Evolutionary conservation across 2,329 filamentous ascomycete species (phyloP).

Genomic region (Pseudogymnoascus sp.): DNA sequence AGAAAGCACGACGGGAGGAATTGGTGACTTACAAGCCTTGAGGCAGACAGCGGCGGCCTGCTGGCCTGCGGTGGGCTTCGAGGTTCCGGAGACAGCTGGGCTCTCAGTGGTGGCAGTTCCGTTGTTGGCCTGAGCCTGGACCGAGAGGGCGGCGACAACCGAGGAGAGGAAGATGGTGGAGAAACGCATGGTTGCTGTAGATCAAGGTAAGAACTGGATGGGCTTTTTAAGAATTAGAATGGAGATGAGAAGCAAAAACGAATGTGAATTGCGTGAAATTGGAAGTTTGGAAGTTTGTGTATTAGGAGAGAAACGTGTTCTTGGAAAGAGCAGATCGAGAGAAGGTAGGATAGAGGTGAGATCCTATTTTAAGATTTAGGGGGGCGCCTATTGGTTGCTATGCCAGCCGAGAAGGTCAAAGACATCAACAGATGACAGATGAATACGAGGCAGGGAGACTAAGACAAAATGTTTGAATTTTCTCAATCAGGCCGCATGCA

Average conservation of each 20-base stretch:
- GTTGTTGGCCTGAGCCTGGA: background rate
- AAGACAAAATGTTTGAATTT: background rate
- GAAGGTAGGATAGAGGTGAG: background rate
- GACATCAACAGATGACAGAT: background rate
- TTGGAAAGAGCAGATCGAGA: background rate
- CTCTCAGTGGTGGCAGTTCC: background rate
- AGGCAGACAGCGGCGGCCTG: background rate
- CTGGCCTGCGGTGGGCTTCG: background rate
- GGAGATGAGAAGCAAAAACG: background rate
- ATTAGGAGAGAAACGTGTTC: background rate
- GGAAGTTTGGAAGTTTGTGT: background rate
- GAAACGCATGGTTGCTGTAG: conserved; percentile 5
- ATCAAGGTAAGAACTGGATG: background rate
- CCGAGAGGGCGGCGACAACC: background rate
- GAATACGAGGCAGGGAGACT: background rate
- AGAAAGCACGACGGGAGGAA: background rate
- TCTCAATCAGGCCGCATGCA: background rate
- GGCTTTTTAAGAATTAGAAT: background rate
- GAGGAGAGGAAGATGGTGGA: conserved; percentile 7
- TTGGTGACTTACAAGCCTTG: background rate
- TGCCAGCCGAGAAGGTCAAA: background rate
- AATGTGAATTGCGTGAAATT: background rate
- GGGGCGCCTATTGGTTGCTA: background rate
- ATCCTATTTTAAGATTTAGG: conserved; percentile 6
- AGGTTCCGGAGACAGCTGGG: background rate